These are phyloP conservation scores for Melanogaster broomeanus DNA, from an alignment of 768 basidiomycete genomes.

Conservation along the genomic window DNA sequence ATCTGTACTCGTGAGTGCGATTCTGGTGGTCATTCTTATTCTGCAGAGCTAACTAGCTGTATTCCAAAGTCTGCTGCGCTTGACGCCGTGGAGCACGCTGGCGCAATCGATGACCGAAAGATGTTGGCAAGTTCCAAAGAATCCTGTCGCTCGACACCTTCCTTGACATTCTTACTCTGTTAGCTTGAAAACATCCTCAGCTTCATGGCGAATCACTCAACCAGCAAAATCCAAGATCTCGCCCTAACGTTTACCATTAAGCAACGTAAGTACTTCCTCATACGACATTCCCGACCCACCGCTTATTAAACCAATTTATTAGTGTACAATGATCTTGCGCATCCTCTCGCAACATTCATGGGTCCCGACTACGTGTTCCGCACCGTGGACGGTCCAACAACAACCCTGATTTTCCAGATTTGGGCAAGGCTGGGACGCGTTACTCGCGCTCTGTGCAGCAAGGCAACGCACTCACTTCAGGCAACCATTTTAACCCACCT, in stretches of 20 bases:
- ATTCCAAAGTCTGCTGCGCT: constrained; percentile 52
- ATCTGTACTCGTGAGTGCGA: constrained; percentile 21
- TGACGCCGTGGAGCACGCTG: constrained; percentile 60
- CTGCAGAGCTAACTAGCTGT: background rate
- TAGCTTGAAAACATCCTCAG: constrained; percentile 74
- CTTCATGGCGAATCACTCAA: constrained; percentile 60
- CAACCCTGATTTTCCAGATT: constrained; percentile 51
- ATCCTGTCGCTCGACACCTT: background rate
- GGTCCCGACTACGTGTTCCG: constrained; percentile 53
- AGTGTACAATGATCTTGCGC: constrained; percentile 83
- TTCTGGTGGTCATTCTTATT: too few relatives aligned
- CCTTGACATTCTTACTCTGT: background rate
- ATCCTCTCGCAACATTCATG: constrained; percentile 64
- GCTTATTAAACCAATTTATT: background rate
- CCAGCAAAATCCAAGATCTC: constrained; percentile 43
- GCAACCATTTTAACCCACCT: too few relatives aligned
- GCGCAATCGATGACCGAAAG: constrained; percentile 75
- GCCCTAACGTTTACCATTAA: constrained; percentile 44
- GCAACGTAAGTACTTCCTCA: constrained; percentile 47
- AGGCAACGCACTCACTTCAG: constrained; percentile 36
- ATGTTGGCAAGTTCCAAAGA: constrained; percentile 54
- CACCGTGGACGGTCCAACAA: constrained; percentile 60
- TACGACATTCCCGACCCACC: background rate
- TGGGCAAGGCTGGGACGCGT: constrained; percentile 62
- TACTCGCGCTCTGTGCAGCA: constrained; percentile 70